Base-by-base conservation (phyloP, 108 stramenopile species). In the Discostella pseudostelligera region DNA sequence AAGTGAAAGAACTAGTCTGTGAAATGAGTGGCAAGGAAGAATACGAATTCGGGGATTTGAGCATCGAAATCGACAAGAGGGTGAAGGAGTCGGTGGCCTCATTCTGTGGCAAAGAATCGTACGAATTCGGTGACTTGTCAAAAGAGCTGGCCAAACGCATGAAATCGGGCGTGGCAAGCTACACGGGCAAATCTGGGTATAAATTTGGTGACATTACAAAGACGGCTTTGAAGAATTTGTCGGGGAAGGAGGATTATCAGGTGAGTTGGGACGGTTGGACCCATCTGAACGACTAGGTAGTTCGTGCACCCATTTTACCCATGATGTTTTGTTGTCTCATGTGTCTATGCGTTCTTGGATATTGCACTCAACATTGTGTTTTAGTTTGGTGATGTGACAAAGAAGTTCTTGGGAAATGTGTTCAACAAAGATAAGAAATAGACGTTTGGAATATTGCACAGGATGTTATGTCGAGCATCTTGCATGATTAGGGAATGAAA, bases 1-100 rank as follows among this genome's bases (percentile, higher is more conserved):
- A 83, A 49, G 67, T 74, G 22, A 84, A 84, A 48, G 69, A 84
- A 4, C 69, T 81, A 72, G 78, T 76, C 0, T 84, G 84, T 54
- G 69, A 84, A 57, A 51, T 92, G 72, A 85, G 87, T 3, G 91
- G 91, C 36, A 92, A 92, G 56, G 83, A 82, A 1, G 77, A 78
- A 40, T 92, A 92, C 43, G 83, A 92, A 65, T 73, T 85, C 49
- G 92, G 92, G 2, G 88, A 90, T 62, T 61, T 93, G 19, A 74
- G 80, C 28, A 58, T 59, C 2, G 88, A 88, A 50, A 70, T 93
- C 19, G 84, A 86, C 58, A 45, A 61, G 17, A 78, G 88, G 3
- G 83, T 87, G 43, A 84, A 84, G 40, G 43, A 49, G 7, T 25
- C 64, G 46, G 92, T 93, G 3, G 79, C 80, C 4, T 72, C 84